These are phyloP conservation scores for Citrullus mucosospermus DNA, from an alignment of 306 rosid genomes.

Conservation along the genomic window DNA sequence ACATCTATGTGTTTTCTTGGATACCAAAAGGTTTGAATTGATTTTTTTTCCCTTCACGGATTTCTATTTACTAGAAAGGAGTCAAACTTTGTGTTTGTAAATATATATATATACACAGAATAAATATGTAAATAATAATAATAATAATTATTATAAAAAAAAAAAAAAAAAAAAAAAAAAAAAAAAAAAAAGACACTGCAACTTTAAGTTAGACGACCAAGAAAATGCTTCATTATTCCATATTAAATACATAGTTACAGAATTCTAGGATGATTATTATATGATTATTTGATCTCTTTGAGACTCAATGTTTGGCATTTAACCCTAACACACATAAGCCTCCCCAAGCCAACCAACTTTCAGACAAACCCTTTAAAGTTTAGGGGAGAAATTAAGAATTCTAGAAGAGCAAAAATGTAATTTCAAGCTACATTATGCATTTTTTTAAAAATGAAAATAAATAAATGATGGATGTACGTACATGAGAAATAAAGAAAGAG, in stretches of 20 bases:
- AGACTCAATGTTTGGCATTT: background rate
- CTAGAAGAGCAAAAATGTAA: background rate
- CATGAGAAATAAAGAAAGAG: background rate
- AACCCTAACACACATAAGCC: background rate
- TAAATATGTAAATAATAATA: too few species aligned
- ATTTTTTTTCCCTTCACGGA: background rate
- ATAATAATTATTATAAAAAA: too few species aligned
- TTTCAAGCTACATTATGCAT: background rate
- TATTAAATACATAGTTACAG: background rate
- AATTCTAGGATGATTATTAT: background rate
- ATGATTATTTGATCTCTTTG: too few species aligned
- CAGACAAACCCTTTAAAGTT: too few species aligned
- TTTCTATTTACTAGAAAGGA: background rate
- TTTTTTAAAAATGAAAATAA: background rate
- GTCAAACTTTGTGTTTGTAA: background rate
- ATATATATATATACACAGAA: background rate
- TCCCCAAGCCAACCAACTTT: background rate
- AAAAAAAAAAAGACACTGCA: too few species aligned
- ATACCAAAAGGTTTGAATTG: too few species aligned
- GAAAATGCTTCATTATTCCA: background rate
- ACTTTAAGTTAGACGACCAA: background rate
- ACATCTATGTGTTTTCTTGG: too few species aligned
- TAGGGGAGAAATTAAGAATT: background rate
- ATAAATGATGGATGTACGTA: background rate
- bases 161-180: too few species aligned